Conservation (phyloP, 208 protist genomes). For the Trypanosoma grayi region DNA sequence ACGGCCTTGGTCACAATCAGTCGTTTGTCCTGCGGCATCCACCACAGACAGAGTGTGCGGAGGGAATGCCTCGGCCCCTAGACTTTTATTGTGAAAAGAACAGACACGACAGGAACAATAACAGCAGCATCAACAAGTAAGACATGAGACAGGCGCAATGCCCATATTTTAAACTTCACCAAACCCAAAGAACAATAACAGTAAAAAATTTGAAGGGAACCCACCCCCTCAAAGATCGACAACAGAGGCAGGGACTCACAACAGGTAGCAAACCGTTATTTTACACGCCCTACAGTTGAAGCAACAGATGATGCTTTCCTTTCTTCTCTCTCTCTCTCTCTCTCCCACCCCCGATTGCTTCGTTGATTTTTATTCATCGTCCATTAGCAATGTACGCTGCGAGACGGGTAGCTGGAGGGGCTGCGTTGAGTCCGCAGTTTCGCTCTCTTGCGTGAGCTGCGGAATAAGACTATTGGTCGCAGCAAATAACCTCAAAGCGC, state of each 20-base stretch:
- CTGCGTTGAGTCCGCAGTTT: not conserved
- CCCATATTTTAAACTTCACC: not conserved
- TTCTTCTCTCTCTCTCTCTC: too few species aligned
- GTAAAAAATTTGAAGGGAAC: conserved; percentile 11
- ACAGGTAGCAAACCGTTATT: too few species aligned
- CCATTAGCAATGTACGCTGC: conserved; percentile 25
- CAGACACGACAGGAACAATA: too few species aligned
- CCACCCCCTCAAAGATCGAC: not conserved
- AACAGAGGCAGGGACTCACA: not conserved
- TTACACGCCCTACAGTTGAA: too few species aligned
- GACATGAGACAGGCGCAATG: too few species aligned
- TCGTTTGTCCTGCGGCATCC: conserved; percentile 87
- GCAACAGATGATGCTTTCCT: too few species aligned
- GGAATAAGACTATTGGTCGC: conserved; percentile 10
- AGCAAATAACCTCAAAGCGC: conserved; percentile 1
- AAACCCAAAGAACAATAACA: conserved; percentile 1
- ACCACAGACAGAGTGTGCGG: too few species aligned
- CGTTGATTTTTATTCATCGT: conserved; percentile 36
- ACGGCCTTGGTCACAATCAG: conserved; percentile 86
- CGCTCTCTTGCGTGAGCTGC: conserved; percentile 22
- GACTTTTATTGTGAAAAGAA: too few species aligned
- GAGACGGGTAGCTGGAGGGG: not conserved
- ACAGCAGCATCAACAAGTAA: too few species aligned
- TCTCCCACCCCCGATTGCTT: too few species aligned
- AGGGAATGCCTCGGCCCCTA: too few species aligned